A percentile compares a stretch with the other conserved stretches of the same genome.
Evolutionary conservation across 139 green algal species (phyloP).

Genomic region (Chlamydomonas applanata): DNA sequence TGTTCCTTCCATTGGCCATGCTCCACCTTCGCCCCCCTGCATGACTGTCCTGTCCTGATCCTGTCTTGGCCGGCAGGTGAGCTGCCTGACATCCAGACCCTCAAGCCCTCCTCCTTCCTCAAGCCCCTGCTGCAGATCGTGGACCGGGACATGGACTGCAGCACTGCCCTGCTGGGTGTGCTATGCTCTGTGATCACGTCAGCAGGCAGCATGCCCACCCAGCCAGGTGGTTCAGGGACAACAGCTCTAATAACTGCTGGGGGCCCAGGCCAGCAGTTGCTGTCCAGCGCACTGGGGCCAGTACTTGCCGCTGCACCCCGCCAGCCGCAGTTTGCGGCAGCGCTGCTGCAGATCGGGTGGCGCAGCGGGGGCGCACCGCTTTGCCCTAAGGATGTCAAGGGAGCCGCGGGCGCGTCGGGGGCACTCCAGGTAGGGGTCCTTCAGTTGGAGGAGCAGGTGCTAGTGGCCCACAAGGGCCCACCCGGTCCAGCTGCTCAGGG

Average conservation of each 20-base stretch:
- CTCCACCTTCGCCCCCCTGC: too few species aligned
- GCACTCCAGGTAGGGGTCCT: background rate
- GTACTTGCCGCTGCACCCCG: background rate
- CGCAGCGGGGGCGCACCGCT: background rate
- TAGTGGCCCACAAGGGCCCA: too few species aligned
- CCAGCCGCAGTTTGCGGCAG: background rate
- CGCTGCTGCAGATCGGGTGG: background rate
- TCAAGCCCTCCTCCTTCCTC: conserved; percentile 6
- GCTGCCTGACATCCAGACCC: background rate
- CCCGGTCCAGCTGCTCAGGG: too few species aligned
- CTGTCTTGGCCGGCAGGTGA: background rate
- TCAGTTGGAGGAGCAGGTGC: background rate
- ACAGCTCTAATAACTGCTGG: background rate
- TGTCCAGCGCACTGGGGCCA: background rate
- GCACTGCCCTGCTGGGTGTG: background rate
- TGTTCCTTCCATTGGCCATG: too few species aligned
- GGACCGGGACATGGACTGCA: background rate
- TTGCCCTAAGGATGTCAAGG: background rate
- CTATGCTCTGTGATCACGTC: background rate
- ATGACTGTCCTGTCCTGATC: background rate
- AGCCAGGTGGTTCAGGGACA: background rate
- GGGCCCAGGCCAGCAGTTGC: too few species aligned
- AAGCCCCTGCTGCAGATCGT: conserved; percentile 6
- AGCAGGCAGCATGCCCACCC: background rate
- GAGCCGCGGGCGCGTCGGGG: background rate